Evolutionary conservation across 1,139 yeast species (phyloP).

Genomic region (Meyerozyma guilliermondii): DNA sequence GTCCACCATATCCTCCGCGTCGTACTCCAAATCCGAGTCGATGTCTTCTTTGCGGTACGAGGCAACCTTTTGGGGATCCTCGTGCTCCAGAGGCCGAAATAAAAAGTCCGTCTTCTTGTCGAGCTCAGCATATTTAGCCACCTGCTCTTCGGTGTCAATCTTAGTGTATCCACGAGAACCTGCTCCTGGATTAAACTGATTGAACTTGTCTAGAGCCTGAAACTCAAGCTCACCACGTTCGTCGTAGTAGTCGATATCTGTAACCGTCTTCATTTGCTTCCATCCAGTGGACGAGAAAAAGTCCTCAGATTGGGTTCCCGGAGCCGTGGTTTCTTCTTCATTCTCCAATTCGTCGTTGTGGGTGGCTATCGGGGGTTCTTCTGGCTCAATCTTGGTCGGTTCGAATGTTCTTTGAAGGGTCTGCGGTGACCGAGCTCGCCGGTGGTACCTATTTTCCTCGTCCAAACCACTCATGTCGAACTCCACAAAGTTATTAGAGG

Average conservation of each 20-base stretch:
- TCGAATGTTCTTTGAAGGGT: background rate
- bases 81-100: conserved; percentile 37
- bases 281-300: conserved; percentile 38
- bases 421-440: conserved; percentile 5
- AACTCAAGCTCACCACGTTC: conserved; percentile 47
- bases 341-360: background rate
- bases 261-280: conserved; percentile 50
- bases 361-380: too few relatives aligned
- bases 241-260: conserved; percentile 48
- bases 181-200: conserved; percentile 15
- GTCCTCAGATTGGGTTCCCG: conserved; percentile 23
- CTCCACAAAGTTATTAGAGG: conserved; percentile 23
- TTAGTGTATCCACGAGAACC: conserved; percentile 70
- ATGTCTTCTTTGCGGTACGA: conserved; percentile 18
- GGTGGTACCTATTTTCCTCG: conserved; percentile 3
- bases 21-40: conserved; percentile 18
- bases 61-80: conserved; percentile 1
- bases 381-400: too few relatives aligned
- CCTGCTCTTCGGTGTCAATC: conserved; percentile 84
- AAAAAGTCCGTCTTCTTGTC: conserved; percentile 82
- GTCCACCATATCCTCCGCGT: conserved; percentile 40
- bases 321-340: conserved; percentile 4
- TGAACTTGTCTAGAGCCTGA: conserved; percentile 16
- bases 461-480: conserved; percentile 23
- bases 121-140: conserved; percentile 65